Evolutionary conservation across 495 filamentous ascomycete genomes (phyloP).

Genomic region (Talaromyces ruber): DNA sequence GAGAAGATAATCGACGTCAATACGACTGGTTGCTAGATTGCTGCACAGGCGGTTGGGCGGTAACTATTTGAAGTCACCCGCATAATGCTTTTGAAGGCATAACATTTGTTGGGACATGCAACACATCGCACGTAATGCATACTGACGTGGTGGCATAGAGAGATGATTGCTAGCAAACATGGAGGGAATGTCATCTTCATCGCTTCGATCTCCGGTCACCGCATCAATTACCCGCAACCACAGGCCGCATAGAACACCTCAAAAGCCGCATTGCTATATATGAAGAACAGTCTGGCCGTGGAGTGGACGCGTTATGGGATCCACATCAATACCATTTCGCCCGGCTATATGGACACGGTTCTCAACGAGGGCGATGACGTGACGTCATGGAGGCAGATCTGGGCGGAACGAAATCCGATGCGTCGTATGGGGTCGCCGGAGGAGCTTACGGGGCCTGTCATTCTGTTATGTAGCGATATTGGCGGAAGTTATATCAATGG

Average conservation of each 20-base stretch:
- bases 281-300: conserved; percentile 26
- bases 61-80: not conserved
- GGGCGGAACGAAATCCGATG: conserved; percentile 56
- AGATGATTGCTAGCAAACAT: conserved; percentile 18
- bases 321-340: conserved; percentile 59
- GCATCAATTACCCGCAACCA: conserved; percentile 40
- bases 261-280: conserved; percentile 28
- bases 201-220: conserved; percentile 57
- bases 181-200: conserved; percentile 56
- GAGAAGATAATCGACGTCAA: conserved; percentile 57
- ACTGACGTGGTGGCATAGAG: conserved; percentile 9
- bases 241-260: conserved; percentile 35
- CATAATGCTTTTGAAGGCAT: not conserved
- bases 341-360: conserved; percentile 79
- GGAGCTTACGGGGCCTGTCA: conserved; percentile 59
- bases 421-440: conserved; percentile 58
- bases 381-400: conserved; percentile 42
- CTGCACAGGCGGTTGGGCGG: conserved; percentile 52
- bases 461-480: conserved; percentile 49
- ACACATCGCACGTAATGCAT: not conserved
- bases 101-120: not conserved
- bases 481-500: conserved; percentile 65
- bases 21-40: conserved; percentile 54
- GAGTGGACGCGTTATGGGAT: conserved; percentile 52
- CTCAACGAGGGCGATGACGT: conserved; percentile 59